Base-by-base conservation (phyloP, 169 alveolate species). In the Plasmodium chabaudi region DNA sequence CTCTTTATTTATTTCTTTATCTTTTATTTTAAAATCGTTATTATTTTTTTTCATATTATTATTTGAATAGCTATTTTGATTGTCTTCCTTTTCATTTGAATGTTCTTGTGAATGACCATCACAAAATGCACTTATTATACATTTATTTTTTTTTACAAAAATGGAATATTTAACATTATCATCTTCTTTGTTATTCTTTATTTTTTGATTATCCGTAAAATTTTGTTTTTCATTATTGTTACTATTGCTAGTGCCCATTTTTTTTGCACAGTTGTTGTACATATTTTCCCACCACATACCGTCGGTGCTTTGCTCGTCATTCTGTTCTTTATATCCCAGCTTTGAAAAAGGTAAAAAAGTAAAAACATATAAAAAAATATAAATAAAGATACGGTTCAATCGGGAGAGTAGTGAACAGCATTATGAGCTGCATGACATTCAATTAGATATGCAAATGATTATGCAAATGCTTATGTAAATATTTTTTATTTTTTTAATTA, bases 251-350 rank as follows among this genome's bases (percentile, higher is more conserved):
- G 13, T 59, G 3, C 19, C 9, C 12, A 79, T 79, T 51, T 79
- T 79, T 51, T 65, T 51, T 10, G 90, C 90, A 51, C 90, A 79
- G 1, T 65, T 49, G n/a, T 79, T 79, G 72, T 79, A 79, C 82
- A 79, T 67, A 47, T 79, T 23, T 34, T 79, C 90, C 90, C 90
- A 79, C 90, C 90, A 79, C 69, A 55, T 68, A 0, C 60, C 82
- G 13, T 79, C 39, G 12, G 13, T 34, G 65, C 59, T 57, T 17
- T 74, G 53, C 12, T 75, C 64, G 10, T 67, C 61, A 34, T 34
- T 34, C 5, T 67, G 55, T 79, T 79, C 90, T 25, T 79, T 53
- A 65, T 79, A 79, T 0, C 82, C 90, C 19, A 79, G 82, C 90
- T 79, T 70, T 21, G n/a, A 68, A 34, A 19, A 2, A 15, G n/a